Base-by-base conservation (phyloP, 306 rosid genomes). In the Quercus parvula region DNA sequence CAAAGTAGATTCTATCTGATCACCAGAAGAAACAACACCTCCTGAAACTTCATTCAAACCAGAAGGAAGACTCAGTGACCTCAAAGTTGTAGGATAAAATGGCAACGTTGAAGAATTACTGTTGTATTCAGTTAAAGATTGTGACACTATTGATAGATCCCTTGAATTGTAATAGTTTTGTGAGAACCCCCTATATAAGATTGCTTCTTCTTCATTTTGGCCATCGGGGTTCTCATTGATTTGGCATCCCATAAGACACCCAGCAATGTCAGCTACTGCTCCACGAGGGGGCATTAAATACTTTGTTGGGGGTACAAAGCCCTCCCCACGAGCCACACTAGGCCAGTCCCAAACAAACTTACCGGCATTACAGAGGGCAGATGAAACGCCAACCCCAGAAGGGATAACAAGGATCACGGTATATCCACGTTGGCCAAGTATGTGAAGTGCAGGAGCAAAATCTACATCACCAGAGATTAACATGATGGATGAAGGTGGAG, bases 311-410 rank as follows among this genome's bases (percentile, higher is more conserved):
- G 92, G 94, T 19, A 90, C 89, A 79, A 90, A 91, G 75, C 99
- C 98, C 81, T 95, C 99, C 20, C 98, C 99, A 46, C 93, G 98
- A 77, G 90, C 98, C 52, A 95, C 97, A 6, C 94, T 88, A 35
- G 97, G 89, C 99, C 99, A 95, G 82, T 95, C 97, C 99, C 99
- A 95, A 22, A 95, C 98, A 79, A 93, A 95, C 86, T 95, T 95
- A 27, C 99, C 99, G 8, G 98, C 99, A 86, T 84, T 93, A 89
- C 90, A 81, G n/a, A 95, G 87, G 74, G 99, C 99, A 85, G 96
- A 91, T 61, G 99, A 91, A 84, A 95, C 97, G 38, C 98, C 98
- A 54, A 90, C 92, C 30, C 94, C 88, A 69, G 92, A 84, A 74
- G 99, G 99, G 84, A 93, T 91, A 72, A 93, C 98, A 35, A 95